Evolutionary conservation across 345 rosid genomes (phyloP), one percentile per base, ranked within the genome.

Genomic region (Aquilaria malaccensis): DNA sequence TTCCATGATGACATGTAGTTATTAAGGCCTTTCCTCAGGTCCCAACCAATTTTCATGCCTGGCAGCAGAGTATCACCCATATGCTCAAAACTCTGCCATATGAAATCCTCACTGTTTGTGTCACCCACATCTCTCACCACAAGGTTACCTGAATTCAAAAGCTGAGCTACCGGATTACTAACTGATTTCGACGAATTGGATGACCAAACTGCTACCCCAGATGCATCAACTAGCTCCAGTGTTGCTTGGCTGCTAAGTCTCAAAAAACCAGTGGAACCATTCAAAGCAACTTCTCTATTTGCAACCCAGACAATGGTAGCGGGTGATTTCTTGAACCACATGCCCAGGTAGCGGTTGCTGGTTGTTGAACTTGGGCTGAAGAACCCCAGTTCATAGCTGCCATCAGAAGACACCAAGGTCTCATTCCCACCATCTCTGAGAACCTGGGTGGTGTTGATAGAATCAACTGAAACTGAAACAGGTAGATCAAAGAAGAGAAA

Each of bases 61-160:
- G 85, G 75, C 13, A 83, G 62, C 30, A 80, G 10, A 13, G 83
- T 76, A 58, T 80, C 70, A 2, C 74, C 67, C 1, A 79, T 83
- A 55, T 72, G 11, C 52, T 83, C 88, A 46, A 83, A 83, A 59
- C 85, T 80, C 63, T 81, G 81, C 88, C 85, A 80, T 15, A 83
- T 29, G 29, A 48, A 58, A 51, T 45, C 37, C 11, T 22, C 22
- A 22, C 22, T 22, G 22, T 9, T 32, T 30, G 12, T 59, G 5
- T 56, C 52, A 13, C 47, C 65, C 12, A 66, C 72, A 4, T 74
- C 77, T 55, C 54, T 74, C 3, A 80, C 57, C 14, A 80, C 67
- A 0, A 83, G 69, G 52, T 83, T 80, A 15, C 85, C 88, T 0
- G 81, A 45, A 22, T 74, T 77, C 49, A 76, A 33, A 45, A 81